phyloP scores from a whole-genome alignment of 768 basidiomycete species.

The Rhodocollybia butyracea region DNA sequence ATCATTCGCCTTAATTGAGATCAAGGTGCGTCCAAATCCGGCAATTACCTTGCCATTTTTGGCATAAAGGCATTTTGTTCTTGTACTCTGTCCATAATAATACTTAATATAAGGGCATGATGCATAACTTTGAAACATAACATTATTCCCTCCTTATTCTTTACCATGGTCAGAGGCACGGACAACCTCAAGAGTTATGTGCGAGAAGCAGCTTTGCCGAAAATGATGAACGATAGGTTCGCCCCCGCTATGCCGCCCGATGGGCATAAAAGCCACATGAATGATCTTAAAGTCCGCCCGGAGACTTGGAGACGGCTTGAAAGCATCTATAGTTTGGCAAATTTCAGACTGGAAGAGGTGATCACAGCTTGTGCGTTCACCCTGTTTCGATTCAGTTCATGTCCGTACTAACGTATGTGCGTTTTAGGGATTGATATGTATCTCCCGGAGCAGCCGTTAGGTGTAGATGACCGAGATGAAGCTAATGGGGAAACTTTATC shows the following conservation, averaged over 20 bases:
- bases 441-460: constrained; percentile 32
- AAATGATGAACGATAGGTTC: constrained; percentile 27
- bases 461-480: constrained; percentile 34
- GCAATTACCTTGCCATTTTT: neutral
- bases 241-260: constrained; percentile 31
- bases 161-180: constrained; percentile 26
- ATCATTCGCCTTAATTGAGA: neutral
- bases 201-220: constrained; percentile 43
- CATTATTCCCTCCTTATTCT: neutral
- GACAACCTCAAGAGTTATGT: constrained; percentile 46
- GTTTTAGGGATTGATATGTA: constrained; percentile 35
- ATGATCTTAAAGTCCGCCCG: constrained; percentile 39
- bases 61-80: neutral
- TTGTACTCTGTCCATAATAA: neutral
- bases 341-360: constrained; percentile 25
- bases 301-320: constrained; percentile 53
- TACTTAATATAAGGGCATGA: neutral
- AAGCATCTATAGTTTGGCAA: constrained; percentile 34
- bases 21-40: neutral
- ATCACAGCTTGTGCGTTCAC: constrained; percentile 35
- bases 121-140: neutral
- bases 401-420: neutral
- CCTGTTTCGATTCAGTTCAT: constrained; percentile 9
- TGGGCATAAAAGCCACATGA: constrained; percentile 45
- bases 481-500: constrained; percentile 37